Conservation (phyloP, 2,329 filamentous ascomycete genomes). For the Scytalidium sp. region DNA sequence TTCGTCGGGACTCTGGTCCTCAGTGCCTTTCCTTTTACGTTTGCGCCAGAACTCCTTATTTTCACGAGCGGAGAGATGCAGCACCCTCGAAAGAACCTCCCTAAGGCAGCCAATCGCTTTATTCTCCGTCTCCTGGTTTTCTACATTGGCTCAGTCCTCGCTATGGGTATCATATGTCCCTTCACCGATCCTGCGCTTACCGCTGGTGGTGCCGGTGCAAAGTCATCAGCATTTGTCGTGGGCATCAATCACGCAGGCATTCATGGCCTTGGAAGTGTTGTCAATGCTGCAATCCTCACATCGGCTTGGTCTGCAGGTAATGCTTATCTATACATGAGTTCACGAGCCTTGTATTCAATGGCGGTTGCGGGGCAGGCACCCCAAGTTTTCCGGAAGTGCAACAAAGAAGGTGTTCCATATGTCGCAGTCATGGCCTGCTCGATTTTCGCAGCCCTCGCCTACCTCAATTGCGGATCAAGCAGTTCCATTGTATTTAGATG, state of each 20-base stretch:
- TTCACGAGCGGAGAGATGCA: slow-evolving; percentile 38
- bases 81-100: slow-evolving; percentile 51
- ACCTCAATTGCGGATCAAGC: slow-evolving; percentile 62
- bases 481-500: slow-evolving; percentile 62
- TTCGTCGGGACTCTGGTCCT: slow-evolving; percentile 44
- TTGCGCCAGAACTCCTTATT: slow-evolving; percentile 56
- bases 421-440: slow-evolving; percentile 59
- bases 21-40: slow-evolving; percentile 58
- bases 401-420: slow-evolving; percentile 61
- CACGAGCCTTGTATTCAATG: slow-evolving; percentile 49
- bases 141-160: slow-evolving; percentile 40
- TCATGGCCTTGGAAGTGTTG: slow-evolving; percentile 50
- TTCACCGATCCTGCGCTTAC: slow-evolving; percentile 58
- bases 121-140: slow-evolving; percentile 58
- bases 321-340: slow-evolving; percentile 49
- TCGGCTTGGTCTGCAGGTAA: slow-evolving; percentile 54
- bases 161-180: slow-evolving; percentile 53
- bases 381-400: slow-evolving; percentile 45
- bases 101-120: slow-evolving; percentile 58
- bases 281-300: slow-evolving; percentile 54
- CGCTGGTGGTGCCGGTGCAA: slow-evolving; percentile 62
- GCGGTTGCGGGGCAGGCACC: slow-evolving; percentile 52
- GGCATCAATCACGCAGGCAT: slow-evolving; percentile 65
- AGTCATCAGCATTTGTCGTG: slow-evolving; percentile 47
- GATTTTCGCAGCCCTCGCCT: slow-evolving; percentile 66